Evolutionary conservation across 1,284 basidiomycete species (phyloP).

Genomic region (Leccinum pachyderme): DNA sequence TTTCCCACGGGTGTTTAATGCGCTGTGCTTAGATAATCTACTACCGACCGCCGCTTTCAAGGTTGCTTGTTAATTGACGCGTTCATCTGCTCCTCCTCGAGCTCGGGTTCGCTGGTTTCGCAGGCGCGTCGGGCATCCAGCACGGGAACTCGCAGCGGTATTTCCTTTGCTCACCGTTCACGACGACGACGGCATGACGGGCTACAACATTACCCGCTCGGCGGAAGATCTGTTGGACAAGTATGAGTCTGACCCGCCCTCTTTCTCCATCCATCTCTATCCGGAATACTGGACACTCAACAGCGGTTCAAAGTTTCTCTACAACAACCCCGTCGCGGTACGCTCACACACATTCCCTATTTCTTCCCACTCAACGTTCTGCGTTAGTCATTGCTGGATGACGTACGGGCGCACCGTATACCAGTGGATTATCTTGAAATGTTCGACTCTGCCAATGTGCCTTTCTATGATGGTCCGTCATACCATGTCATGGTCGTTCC

Average conservation of each 20-base stretch:
- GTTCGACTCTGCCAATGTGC: conserved; percentile 65
- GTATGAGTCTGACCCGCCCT: conserved; percentile 56
- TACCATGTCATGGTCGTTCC: background rate
- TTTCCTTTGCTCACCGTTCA: background rate
- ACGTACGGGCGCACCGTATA: conserved; percentile 74
- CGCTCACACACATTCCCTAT: conserved; percentile 14
- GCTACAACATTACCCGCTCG: conserved; percentile 70
- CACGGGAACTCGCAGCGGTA: background rate
- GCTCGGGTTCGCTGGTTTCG: background rate
- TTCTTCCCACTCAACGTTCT: conserved; percentile 6
- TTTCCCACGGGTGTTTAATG: conserved; percentile 28
- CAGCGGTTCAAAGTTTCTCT: conserved; percentile 72
- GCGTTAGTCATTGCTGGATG: conserved; percentile 68
- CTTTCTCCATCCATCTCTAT: conserved; percentile 73
- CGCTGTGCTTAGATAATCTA: conserved; percentile 21
- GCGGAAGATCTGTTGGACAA: conserved; percentile 56
- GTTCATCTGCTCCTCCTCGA: conserved; percentile 4
- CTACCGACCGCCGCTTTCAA: background rate
- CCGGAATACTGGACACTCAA: conserved; percentile 78
- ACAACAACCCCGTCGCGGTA: conserved; percentile 75
- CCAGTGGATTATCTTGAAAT: conserved; percentile 78
- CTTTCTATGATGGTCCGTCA: conserved; percentile 72
- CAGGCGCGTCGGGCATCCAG: background rate
- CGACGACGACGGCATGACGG: conserved; percentile 45
- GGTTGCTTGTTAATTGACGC: conserved; percentile 21